Conservation (phyloP, 352 stramenopile genomes). For the Globisporangium camurandrum region DNA sequence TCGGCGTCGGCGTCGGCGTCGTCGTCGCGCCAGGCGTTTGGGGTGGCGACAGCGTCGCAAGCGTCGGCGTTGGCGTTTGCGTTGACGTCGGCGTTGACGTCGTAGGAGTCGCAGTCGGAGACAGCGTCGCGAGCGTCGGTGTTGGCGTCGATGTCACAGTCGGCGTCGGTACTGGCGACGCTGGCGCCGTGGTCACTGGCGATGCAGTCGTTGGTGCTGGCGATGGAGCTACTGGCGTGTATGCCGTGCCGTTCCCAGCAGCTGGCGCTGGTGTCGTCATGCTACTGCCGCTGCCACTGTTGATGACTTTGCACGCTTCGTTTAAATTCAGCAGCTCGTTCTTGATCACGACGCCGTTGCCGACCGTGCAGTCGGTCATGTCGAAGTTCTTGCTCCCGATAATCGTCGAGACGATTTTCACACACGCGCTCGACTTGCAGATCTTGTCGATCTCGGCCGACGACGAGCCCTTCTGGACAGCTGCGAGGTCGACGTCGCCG, state of each 20-base stretch:
- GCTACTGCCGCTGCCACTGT: not conserved
- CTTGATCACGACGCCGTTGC: slow-evolving; percentile 40
- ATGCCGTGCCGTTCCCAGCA: slow-evolving; percentile 6
- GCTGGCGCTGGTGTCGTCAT: not conserved
- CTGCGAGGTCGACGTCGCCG: slow-evolving; percentile 32
- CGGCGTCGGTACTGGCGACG: not conserved
- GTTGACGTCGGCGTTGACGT: slow-evolving; percentile 8
- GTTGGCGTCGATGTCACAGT: slow-evolving; percentile 8
- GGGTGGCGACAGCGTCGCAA: not conserved
- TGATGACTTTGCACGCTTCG: slow-evolving; percentile 28
- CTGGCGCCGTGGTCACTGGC: not conserved
- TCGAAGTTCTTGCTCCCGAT: slow-evolving; percentile 41
- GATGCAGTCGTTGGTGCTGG: slow-evolving; percentile 5
- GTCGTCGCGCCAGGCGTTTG: not conserved
- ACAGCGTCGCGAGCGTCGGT: slow-evolving; percentile 2
- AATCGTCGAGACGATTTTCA: slow-evolving; percentile 34
- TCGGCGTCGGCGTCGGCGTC: not conserved
- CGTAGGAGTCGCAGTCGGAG: slow-evolving; percentile 2
- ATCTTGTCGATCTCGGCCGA: slow-evolving; percentile 31
- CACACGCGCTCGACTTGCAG: slow-evolving; percentile 30
- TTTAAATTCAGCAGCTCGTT: slow-evolving; percentile 36
- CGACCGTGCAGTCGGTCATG: slow-evolving; percentile 46
- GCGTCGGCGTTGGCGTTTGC: too few species aligned
- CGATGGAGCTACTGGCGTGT: not conserved
- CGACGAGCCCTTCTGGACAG: slow-evolving; percentile 22